Base-by-base conservation (phyloP, 257 asterid species). In the Ligustrum vulgare region DNA sequence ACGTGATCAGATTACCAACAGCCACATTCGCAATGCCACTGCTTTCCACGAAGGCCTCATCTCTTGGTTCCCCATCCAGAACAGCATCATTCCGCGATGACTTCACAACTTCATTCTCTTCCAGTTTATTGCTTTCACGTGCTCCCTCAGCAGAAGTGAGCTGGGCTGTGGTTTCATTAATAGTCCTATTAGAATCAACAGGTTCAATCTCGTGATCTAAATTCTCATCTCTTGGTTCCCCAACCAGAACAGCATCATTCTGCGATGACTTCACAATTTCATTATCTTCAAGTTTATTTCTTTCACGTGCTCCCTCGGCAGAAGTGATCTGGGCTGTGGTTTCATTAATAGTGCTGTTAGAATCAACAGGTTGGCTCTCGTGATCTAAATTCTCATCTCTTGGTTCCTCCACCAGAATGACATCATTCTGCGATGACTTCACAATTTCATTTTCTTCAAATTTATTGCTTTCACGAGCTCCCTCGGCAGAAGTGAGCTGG, bases 391-490 rank as follows among this genome's bases (percentile, higher is more conserved):
- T 69, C 20, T 58, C 41, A 70, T 32, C 75, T 60, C 25, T 71
- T 56, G 70, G 12, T 62, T 58, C 80, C 49, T 65, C 75, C 39
- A n/a, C 22, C 35, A 43, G 35, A 39, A 25, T 16, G 60, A n/a
- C 75, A 41, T 60, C 43, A 60, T n/a, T 60, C n/a, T 10, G 67
- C 11, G 16, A 10, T 9, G 67, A 8, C 33, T 9, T 72, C 8
- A 11, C 49, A 51, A 20, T 25, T n/a, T 65, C 58, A 45, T 64
- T 74, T 41, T 67, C 66, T 41, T 71, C 60, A 47, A 63, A 54
- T 67, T 67, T 73, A 72, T 66, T 72, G 62, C 15, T 75, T 66
- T 60, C 68, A 41, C 11, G 32, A 69, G 72, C 69, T 69, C 68
- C 63, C 6, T 25, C 18, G 10, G 67, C 67, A 23, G n/a, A 23